phyloP scores from a whole-genome alignment of 176 grass and related monocot species.

The Pontederia paniculata region DNA sequence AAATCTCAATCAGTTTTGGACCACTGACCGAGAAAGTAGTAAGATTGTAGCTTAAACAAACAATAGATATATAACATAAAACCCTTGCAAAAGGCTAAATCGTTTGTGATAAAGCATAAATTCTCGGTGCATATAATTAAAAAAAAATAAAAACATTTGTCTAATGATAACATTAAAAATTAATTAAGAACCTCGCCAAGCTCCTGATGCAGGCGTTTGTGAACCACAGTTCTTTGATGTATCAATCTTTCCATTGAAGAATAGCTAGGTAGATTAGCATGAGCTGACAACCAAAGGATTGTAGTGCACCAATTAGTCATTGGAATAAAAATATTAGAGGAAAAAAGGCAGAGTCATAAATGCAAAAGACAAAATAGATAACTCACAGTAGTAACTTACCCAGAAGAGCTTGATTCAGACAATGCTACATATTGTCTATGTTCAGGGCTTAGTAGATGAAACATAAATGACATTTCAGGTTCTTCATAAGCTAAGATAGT shows the following conservation, averaged over 20 bases:
- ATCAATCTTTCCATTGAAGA: slow-evolving; percentile 86
- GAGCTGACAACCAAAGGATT: slow-evolving; percentile 24
- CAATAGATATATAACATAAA: no score
- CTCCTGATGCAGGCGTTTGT: slow-evolving; percentile 60
- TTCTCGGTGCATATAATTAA: no score
- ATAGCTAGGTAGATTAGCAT: slow-evolving; percentile 75
- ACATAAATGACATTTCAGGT: slow-evolving; percentile 95
- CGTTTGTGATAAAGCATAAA: no score
- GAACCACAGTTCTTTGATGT: slow-evolving; percentile 67
- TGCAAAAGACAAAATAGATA: slow-evolving; percentile 5
- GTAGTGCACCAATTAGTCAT: slow-evolving; percentile 4
- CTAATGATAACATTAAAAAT: background rate
- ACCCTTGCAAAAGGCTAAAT: background rate
- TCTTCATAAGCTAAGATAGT: slow-evolving; percentile 84
- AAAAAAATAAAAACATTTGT: no score
- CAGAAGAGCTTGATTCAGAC: slow-evolving; percentile 82
- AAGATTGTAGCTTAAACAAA: no score
- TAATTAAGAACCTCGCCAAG: slow-evolving; percentile 51
- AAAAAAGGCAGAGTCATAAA: background rate
- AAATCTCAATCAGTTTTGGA: background rate
- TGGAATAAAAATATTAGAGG: slow-evolving; percentile 15
- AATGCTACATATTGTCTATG: slow-evolving; percentile 75
- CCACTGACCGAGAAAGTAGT: no score
- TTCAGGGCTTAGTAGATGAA: slow-evolving; percentile 82
- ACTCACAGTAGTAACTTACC: no score